phyloP scores from a whole-genome alignment of 345 rosid genomes.

The Eucalyptus cladocalyx region DNA sequence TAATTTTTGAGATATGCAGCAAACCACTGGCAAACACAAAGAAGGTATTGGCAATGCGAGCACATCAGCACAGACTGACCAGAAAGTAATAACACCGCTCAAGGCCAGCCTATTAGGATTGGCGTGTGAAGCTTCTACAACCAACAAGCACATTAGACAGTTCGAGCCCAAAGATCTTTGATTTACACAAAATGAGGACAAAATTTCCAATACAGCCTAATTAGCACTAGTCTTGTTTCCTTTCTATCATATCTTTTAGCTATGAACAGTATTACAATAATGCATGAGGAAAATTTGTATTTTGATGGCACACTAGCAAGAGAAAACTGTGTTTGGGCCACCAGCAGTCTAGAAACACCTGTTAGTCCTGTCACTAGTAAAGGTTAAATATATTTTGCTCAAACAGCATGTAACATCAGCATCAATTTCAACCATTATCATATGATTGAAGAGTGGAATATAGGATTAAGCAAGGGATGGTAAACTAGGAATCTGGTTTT shows the following conservation, averaged over 20 bases:
- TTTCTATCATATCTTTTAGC: neutral
- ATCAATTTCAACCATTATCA: neutral
- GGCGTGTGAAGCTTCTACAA: neutral
- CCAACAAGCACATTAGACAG: neutral
- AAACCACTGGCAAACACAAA: slow-evolving; percentile 49
- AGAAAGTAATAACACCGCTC: neutral
- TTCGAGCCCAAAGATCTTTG: neutral
- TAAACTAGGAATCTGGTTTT: neutral
- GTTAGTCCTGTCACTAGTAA: neutral
- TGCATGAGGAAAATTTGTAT: neutral
- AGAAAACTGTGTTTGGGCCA: neutral
- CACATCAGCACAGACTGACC: neutral
- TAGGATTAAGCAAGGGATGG: neutral
- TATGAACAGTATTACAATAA: neutral
- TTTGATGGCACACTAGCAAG: neutral
- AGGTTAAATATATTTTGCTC: neutral
- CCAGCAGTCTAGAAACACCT: neutral
- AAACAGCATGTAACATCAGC: neutral
- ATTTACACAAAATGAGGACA: neutral
- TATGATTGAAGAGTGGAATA: neutral
- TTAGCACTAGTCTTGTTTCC: neutral
- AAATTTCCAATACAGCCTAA: neutral
- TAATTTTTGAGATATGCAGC: slow-evolving; percentile 81
- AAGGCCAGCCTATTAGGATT: neutral
- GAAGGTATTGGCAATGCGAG: neutral